Evolutionary conservation across 257 asterid species (phyloP), one percentile per base, ranked within the genome.

Genomic region (Scutellaria minor): DNA sequence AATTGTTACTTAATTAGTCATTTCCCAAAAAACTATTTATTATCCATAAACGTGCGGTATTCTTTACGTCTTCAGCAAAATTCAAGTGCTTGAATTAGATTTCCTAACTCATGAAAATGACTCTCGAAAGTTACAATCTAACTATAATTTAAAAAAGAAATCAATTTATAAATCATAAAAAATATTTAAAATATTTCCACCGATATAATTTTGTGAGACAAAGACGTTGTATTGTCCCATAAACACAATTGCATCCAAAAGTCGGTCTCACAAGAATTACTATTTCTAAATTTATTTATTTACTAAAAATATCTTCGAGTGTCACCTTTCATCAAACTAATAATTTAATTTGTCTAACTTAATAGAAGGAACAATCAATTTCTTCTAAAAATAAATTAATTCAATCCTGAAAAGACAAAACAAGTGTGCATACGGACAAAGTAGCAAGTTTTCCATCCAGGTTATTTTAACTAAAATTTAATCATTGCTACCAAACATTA

Each of bases 41-140:
- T 24, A 11, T 56, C 44, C 11, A 35, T 44, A 31, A 57, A 57
- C 8, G 37, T 31, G 37, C 37, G 9, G 40, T n/a, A 15, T 45
- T 70, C 47, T 14, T 18, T 70, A 45, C 37, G 50, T 35, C 58
- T 57, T 31, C 50, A 48, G 47, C 75, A 45, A 31, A 45, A 55
- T 27, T 70, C 10, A 48, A 58, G 66, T 24, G 75, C 58, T 45
- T 31, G 22, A 46, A 39, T 48, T 10, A 9, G 69, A 60, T 72
- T 39, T 72, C 42, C 70, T 13, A 72, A 40, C 54, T 48, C 54
- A 37, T 60, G 76, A 72, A 71, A 72, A 61, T 50, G 70, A 61
- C 22, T 39, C 9, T 39, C 9, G 12, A 50, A 39, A 61, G 48
- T 50, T 56, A 35, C 61, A 6, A 59, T 10, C 61, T 31, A 58